Evolutionary conservation across 2,329 filamentous ascomycete species (phyloP).

Genomic region (Colletotrichum musae): DNA sequence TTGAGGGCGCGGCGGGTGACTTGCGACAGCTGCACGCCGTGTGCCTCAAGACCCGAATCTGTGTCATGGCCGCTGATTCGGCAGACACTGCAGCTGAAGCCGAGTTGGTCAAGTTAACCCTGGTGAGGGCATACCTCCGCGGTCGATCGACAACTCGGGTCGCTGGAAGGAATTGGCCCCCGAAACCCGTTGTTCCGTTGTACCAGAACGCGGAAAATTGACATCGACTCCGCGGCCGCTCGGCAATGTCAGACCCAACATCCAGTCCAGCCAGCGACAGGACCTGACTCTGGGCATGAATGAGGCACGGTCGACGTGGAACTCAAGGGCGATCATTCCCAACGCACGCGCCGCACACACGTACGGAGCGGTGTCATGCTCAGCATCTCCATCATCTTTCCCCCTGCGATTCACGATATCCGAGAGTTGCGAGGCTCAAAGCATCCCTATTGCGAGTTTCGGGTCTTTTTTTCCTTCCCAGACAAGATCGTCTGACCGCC

Average conservation of each 20-base stretch:
- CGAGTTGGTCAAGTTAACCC: neutral
- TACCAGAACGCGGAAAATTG: constrained; percentile 26
- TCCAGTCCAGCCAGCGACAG: constrained; percentile 6
- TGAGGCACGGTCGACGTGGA: constrained; percentile 27
- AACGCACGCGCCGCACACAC: constrained; percentile 22
- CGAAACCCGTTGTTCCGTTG: constrained; percentile 14
- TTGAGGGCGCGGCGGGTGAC: constrained; percentile 16
- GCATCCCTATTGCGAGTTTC: constrained; percentile 29
- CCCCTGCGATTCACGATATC: neutral
- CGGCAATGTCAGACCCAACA: constrained; percentile 24
- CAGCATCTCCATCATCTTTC: neutral
- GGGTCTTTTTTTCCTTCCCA: constrained; percentile 22
- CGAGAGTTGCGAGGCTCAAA: constrained; percentile 9
- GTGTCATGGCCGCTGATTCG: constrained; percentile 2
- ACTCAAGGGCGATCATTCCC: constrained; percentile 10
- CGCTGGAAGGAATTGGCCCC: constrained; percentile 18
- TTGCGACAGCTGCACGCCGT: constrained; percentile 17
- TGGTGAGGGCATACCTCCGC: neutral
- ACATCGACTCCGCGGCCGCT: constrained; percentile 16
- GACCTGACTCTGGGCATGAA: constrained; percentile 27
- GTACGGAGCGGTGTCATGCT: neutral
- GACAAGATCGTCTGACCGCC: constrained; percentile 31
- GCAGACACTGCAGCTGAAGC: neutral
- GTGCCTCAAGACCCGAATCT: neutral
- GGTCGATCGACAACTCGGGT: neutral